A percentile compares a stretch with the other conserved stretches of the same genome.
These are phyloP conservation scores for Rutstroemia sydowiana DNA, from an alignment of 2,329 filamentous ascomycete species.

Conservation along the genomic window DNA sequence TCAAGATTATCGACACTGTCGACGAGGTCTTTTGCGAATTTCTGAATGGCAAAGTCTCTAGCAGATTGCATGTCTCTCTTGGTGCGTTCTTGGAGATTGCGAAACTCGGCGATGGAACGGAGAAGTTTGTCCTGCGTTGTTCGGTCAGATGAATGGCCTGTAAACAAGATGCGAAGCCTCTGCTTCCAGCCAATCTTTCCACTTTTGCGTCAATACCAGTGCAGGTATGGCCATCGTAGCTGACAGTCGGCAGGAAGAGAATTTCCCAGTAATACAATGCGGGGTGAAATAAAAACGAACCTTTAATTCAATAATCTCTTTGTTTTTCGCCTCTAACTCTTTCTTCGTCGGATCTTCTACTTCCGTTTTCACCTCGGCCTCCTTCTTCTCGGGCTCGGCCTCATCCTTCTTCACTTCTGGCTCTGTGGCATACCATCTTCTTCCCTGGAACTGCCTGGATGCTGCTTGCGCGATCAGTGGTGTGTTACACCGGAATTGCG, in stretches of 20 bases:
- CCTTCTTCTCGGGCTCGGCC: conserved; percentile 31
- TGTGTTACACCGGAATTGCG: conserved; percentile 13
- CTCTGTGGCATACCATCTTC: conserved; percentile 33
- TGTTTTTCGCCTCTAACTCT: conserved; percentile 65
- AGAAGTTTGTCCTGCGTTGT: conserved; percentile 80
- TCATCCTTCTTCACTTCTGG: conserved; percentile 38
- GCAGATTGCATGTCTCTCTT: conserved; percentile 82
- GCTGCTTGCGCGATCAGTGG: conserved; percentile 4
- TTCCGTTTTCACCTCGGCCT: conserved; percentile 29
- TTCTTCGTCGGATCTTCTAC: conserved; percentile 48
- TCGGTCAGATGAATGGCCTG: conserved; percentile 7
- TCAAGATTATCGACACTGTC: conserved; percentile 97
- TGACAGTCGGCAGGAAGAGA: neutral
- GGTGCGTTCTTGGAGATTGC: conserved; percentile 93
- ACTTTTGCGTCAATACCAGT: neutral
- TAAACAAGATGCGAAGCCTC: neutral
- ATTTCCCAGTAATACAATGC: too few relatives aligned
- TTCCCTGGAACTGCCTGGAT: conserved; percentile 10
- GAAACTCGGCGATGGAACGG: conserved; percentile 91
- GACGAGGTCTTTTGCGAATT: conserved; percentile 89
- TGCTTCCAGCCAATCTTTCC: neutral
- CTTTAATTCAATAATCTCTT: conserved; percentile 76
- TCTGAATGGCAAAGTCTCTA: conserved; percentile 87
- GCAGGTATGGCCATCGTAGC: too few relatives aligned
- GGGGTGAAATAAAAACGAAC: conserved; percentile 41